Conservation (phyloP, 805 yeast genomes). For the Yamadazyma sp. region DNA sequence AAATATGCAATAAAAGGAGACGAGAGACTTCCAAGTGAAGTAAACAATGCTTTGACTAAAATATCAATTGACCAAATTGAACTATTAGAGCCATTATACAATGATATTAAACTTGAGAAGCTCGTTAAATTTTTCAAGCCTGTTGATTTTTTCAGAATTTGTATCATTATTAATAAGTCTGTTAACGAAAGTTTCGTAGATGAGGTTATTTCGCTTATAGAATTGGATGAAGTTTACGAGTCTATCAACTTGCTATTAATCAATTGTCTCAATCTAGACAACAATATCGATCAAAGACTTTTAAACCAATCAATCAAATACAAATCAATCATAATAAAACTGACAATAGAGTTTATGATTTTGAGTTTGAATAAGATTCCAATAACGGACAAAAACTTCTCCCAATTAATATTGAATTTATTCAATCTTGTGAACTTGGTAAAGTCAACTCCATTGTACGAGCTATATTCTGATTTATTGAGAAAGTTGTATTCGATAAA, state of each 20-base stretch:
- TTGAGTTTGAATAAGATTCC: constrained; percentile 29
- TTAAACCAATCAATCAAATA: constrained; percentile 36
- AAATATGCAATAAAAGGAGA: constrained; percentile 36
- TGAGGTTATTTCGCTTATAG: constrained; percentile 20
- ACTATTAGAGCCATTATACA: constrained; percentile 29
- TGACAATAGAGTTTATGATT: constrained; percentile 25
- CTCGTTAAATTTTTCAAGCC: constrained; percentile 22
- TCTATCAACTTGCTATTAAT: constrained; percentile 26
- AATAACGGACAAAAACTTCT: constrained; percentile 29
- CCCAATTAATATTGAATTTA: constrained; percentile 21
- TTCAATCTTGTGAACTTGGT: constrained; percentile 32
- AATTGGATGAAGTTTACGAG: constrained; percentile 26
- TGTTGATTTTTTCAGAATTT: constrained; percentile 36
- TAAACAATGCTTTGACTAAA: constrained; percentile 19
- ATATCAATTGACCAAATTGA: constrained; percentile 30
- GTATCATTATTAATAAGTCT: constrained; percentile 21
- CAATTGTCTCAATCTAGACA: constrained; percentile 28
- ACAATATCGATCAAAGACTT: constrained; percentile 26
- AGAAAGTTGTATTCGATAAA: constrained; percentile 27
- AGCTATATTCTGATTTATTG: constrained; percentile 22
- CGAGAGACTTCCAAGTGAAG: constrained; percentile 28
- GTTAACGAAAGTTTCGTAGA: constrained; percentile 19
- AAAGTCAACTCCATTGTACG: constrained; percentile 26
- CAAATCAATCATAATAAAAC: constrained; percentile 25
- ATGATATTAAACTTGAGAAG: constrained; percentile 23